Conservation (phyloP, 345 rosid species). For the Ceriops zippeliana region DNA sequence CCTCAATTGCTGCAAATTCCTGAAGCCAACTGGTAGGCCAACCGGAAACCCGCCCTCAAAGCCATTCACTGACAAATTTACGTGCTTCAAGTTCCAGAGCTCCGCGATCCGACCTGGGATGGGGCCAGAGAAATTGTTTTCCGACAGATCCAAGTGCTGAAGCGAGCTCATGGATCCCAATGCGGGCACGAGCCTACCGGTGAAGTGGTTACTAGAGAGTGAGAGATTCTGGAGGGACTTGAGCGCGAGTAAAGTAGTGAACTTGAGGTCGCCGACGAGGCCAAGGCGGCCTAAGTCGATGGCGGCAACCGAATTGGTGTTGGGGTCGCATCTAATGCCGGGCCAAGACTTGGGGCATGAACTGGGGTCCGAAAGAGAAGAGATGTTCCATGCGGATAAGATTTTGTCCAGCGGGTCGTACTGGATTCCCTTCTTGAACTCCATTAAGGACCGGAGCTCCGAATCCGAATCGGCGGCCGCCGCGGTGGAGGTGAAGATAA, state of each 20-base stretch:
- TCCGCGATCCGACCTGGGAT: slow-evolving; percentile 80
- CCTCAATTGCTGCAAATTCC: slow-evolving; percentile 73
- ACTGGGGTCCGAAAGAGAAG: slow-evolving; percentile 27
- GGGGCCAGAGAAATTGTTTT: slow-evolving; percentile 71
- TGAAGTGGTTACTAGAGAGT: slow-evolving; percentile 68
- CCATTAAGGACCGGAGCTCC: slow-evolving; percentile 68
- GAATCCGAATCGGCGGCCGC: slow-evolving; percentile 19
- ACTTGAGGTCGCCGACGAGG: slow-evolving; percentile 75
- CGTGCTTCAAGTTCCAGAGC: slow-evolving; percentile 57
- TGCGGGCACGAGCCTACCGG: slow-evolving; percentile 81
- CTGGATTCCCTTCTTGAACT: slow-evolving; percentile 82
- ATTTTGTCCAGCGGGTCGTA: slow-evolving; percentile 41
- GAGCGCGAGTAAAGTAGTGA: slow-evolving; percentile 53
- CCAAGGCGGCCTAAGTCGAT: slow-evolving; percentile 54
- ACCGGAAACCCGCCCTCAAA: slow-evolving; percentile 71
- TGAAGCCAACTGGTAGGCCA: slow-evolving; percentile 29
- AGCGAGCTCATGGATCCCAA: slow-evolving; percentile 62
- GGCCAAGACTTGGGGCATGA: slow-evolving; percentile 58
- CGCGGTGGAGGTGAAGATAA: not conserved
- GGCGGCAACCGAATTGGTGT: slow-evolving; percentile 43
- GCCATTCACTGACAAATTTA: slow-evolving; percentile 64
- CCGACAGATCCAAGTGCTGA: slow-evolving; percentile 77
- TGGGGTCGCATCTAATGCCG: slow-evolving; percentile 63
- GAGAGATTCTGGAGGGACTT: slow-evolving; percentile 59
- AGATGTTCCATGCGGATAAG: slow-evolving; percentile 41